Conservation (phyloP, 2,329 filamentous ascomycete species). For the Xylariales sp. region DNA sequence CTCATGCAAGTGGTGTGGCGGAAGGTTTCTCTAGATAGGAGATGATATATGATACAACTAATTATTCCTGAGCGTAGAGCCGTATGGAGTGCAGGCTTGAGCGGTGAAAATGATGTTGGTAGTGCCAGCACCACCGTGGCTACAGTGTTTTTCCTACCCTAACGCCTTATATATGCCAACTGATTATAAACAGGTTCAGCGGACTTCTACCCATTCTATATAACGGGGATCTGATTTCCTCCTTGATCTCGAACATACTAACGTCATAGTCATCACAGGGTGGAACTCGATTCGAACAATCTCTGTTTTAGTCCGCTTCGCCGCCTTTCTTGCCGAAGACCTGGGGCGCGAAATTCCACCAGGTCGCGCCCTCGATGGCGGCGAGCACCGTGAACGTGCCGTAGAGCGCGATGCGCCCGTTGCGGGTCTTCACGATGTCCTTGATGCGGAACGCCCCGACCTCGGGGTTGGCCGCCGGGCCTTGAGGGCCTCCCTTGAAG, state of each 20-base stretch:
- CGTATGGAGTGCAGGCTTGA: too few species aligned
- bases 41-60: too few species aligned
- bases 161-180: too few species aligned
- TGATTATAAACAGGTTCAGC: background rate
- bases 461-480: background rate
- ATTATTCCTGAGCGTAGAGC: too few species aligned
- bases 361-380: background rate
- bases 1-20: too few species aligned
- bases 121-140: too few species aligned
- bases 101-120: too few species aligned
- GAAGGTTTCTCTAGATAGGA: too few species aligned
- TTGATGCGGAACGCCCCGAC: conserved; percentile 3
- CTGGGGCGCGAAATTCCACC: conserved; percentile 4
- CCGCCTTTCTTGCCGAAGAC: conserved; percentile 1
- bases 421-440: conserved; percentile 5
- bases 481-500: too few species aligned
- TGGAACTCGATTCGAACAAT: background rate
- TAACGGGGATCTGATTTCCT: background rate
- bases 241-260: background rate
- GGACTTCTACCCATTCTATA: background rate
- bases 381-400: conserved; percentile 15
- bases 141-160: too few species aligned
- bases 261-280: background rate
- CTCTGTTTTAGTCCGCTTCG: background rate
- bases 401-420: conserved; percentile 8